phyloP scores from a whole-genome alignment of 176 grass and related monocot species.

The Oryza longistaminata region DNA sequence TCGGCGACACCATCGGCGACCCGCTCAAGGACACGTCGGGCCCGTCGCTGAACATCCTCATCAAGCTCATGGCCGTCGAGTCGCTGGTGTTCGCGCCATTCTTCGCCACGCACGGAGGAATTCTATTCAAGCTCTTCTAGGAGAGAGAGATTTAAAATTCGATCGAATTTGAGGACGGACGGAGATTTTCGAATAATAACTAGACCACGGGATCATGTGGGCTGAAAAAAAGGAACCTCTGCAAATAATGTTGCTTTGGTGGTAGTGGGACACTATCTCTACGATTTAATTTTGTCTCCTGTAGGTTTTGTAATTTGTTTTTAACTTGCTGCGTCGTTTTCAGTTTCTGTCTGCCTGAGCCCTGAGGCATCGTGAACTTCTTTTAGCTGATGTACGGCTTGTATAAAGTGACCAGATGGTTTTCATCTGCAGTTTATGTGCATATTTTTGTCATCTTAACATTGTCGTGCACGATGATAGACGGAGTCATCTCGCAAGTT shows the following conservation, averaged over 20 bases:
- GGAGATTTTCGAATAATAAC: neutral
- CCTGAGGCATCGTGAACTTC: neutral
- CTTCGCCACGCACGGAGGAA: slow-evolving; percentile 50
- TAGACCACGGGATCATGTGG: neutral
- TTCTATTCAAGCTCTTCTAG: slow-evolving; percentile 60
- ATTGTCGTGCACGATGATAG: neutral
- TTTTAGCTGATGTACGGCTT: neutral
- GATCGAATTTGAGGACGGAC: neutral
- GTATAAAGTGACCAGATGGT: neutral
- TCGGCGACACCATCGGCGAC: slow-evolving; percentile 53
- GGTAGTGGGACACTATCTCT: neutral
- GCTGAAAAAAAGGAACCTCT: neutral
- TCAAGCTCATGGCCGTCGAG: slow-evolving; percentile 65
- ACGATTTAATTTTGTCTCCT: neutral
- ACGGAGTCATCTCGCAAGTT: too few relatives aligned
- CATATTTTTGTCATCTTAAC: neutral
- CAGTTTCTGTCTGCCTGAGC: neutral
- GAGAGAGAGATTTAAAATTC: neutral
- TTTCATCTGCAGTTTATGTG: slow-evolving; percentile 4
- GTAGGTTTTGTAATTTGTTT: neutral
- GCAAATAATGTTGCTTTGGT: slow-evolving; percentile 18
- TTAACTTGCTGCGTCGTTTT: neutral
- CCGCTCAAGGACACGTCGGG: slow-evolving; percentile 60
- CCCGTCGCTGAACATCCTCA: slow-evolving; percentile 66
- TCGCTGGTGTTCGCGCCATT: slow-evolving; percentile 58